Percentiles rank a stretch among this genome's conserved stretches.
phyloP scores from a whole-genome alignment of 1,284 basidiomycete species.

The Cutaneotrichosporon dermatis region DNA sequence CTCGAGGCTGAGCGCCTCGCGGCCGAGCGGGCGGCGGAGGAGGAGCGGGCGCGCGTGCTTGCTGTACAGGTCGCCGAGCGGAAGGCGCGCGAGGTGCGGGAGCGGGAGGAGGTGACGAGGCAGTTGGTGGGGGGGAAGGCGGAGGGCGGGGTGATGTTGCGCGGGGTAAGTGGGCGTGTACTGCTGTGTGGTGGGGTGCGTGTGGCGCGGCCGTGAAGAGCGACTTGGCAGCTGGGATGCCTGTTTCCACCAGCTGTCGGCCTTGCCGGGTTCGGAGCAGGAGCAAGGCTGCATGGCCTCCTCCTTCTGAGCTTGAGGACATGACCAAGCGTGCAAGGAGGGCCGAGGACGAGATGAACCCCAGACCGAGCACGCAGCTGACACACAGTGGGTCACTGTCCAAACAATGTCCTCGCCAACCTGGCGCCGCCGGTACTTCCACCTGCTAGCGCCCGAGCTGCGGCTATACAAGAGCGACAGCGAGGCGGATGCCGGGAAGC shows the following conservation, averaged over 20 bases:
- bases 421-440: conserved; percentile 43
- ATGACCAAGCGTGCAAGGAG: too few species aligned
- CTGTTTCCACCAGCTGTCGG: too few species aligned
- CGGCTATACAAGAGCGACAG: conserved; percentile 32
- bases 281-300: too few species aligned
- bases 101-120: conserved; percentile 10
- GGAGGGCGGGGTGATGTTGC: conserved; percentile 38
- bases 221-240: too few species aligned
- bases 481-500: not conserved
- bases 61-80: not conserved
- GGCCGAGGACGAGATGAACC: too few species aligned
- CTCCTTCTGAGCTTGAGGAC: too few species aligned
- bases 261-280: too few species aligned
- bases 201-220: too few species aligned
- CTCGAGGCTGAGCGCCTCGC: conserved; percentile 11
- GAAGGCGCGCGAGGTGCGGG: conserved; percentile 3
- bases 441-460: conserved; percentile 30
- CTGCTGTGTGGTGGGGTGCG: too few species aligned
- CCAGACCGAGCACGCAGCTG: too few species aligned
- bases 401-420: conserved; percentile 35
- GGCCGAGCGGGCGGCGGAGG: not conserved
- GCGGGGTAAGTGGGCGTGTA: conserved; percentile 32
- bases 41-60: not conserved
- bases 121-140: conserved; percentile 12
- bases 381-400: conserved; percentile 39